Percentiles rank a stretch among this genome's conserved stretches.
These are phyloP conservation scores for Schizophyllum commune DNA, from an alignment of 1,284 basidiomycete genomes.

Conservation along the genomic window DNA sequence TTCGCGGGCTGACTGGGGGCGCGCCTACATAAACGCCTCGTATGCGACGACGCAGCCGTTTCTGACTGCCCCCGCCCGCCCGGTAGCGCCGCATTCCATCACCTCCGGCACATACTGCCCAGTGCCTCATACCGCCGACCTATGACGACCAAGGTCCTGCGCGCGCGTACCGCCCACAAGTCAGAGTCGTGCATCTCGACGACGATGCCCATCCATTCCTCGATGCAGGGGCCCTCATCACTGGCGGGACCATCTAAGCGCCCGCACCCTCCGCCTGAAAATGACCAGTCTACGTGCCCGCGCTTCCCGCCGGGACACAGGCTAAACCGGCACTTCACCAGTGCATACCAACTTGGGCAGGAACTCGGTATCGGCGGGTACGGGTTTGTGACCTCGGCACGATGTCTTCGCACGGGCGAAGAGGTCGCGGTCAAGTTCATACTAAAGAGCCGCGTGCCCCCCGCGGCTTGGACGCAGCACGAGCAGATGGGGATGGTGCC, in stretches of 20 bases:
- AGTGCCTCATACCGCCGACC: background rate
- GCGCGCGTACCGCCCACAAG: background rate
- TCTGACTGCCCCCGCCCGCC: background rate
- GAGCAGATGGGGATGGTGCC: slow-evolving; percentile 57
- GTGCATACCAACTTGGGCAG: slow-evolving; percentile 60
- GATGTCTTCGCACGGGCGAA: slow-evolving; percentile 40
- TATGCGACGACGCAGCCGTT: background rate
- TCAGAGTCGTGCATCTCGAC: background rate
- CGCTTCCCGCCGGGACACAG: slow-evolving; percentile 56
- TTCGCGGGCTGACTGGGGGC: background rate
- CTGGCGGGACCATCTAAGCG: background rate
- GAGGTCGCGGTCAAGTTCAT: slow-evolving; percentile 95
- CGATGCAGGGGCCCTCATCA: background rate
- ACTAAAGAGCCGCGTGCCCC: slow-evolving; percentile 75
- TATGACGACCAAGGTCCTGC: background rate
- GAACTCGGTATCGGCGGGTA: slow-evolving; percentile 89
- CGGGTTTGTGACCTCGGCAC: slow-evolving; percentile 84
- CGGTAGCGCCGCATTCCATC: background rate
- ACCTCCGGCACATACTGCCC: background rate
- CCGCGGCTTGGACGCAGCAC: slow-evolving; percentile 73
- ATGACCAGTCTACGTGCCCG: slow-evolving; percentile 23
- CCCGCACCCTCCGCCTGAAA: background rate
- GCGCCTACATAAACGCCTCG: background rate
- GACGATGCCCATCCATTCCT: background rate
- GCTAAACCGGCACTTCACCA: slow-evolving; percentile 62